These are phyloP conservation scores for Phytophthora vignae DNA, from an alignment of 352 stramenopile species.

Conservation along the genomic window DNA sequence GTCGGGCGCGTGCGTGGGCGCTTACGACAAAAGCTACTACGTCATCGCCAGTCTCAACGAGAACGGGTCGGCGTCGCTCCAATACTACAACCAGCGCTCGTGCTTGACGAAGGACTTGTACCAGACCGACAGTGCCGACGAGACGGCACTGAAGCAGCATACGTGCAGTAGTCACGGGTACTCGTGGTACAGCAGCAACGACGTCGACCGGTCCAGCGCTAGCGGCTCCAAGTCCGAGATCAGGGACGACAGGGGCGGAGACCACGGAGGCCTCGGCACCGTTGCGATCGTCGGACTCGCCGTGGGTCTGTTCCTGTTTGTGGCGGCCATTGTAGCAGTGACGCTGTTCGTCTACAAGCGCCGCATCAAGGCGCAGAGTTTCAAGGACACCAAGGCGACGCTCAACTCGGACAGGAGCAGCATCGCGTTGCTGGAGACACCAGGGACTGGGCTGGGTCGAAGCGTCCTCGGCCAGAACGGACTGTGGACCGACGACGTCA, in stretches of 20 bases:
- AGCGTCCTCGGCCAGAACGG: constrained; percentile 25
- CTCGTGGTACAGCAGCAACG: constrained; percentile 37
- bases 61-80: constrained; percentile 32
- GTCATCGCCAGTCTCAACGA: constrained; percentile 25
- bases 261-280: constrained; percentile 1
- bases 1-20: constrained; percentile 27
- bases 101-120: constrained; percentile 17
- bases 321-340: constrained; percentile 23
- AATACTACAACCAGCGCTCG: constrained; percentile 21
- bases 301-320: constrained; percentile 11
- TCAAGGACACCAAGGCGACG: constrained; percentile 24
- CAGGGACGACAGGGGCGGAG: background rate
- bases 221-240: constrained; percentile 3
- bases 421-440: constrained; percentile 23
- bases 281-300: constrained; percentile 11
- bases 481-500: constrained; percentile 43
- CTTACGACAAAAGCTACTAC: constrained; percentile 40
- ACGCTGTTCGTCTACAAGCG: constrained; percentile 33
- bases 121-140: constrained; percentile 16
- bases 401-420: constrained; percentile 27
- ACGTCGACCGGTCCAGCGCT: constrained; percentile 11
- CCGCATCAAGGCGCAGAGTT: constrained; percentile 9
- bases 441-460: constrained; percentile 5
- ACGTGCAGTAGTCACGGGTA: constrained; percentile 21
- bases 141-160: constrained; percentile 21